Conservation (phyloP, 1,284 basidiomycete species). For the Sporisorium sorghi region DNA sequence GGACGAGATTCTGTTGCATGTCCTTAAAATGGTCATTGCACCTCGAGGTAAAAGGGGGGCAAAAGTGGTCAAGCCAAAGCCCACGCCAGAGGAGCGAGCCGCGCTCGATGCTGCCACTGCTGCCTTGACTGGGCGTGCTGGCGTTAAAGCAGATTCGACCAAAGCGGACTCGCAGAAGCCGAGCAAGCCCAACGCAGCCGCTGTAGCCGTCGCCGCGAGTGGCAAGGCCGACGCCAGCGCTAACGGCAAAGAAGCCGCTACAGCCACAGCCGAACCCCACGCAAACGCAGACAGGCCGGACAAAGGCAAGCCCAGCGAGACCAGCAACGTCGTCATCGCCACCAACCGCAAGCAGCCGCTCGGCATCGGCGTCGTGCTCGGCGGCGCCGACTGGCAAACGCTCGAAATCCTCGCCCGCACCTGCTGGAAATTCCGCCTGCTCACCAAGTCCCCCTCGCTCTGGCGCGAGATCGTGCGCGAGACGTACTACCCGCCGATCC, state of each 20-base stretch:
- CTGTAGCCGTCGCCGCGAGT: background rate
- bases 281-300: constrained; percentile 8
- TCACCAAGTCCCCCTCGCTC: constrained; percentile 54
- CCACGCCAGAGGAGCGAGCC: constrained; percentile 45
- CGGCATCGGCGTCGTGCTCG: constrained; percentile 57
- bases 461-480: constrained; percentile 61
- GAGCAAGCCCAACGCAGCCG: constrained; percentile 2
- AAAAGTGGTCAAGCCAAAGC: constrained; percentile 48
- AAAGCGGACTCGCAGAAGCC: constrained; percentile 8
- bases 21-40: constrained; percentile 49
- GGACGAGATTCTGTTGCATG: constrained; percentile 60
- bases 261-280: background rate
- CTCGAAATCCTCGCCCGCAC: constrained; percentile 60
- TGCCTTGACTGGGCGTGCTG: constrained; percentile 17
- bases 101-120: constrained; percentile 36
- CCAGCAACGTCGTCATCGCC: constrained; percentile 9
- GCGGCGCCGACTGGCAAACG: constrained; percentile 62
- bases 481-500: constrained; percentile 59
- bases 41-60: constrained; percentile 56
- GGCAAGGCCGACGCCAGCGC: background rate
- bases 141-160: background rate
- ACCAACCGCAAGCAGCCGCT: constrained; percentile 31
- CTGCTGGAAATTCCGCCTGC: constrained; percentile 64
- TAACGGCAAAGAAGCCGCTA: constrained; percentile 3
- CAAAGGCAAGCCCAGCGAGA: constrained; percentile 13